These are phyloP conservation scores for Chondrus crispus DNA, from an alignment of 23 red algal genomes.

Conservation along the genomic window DNA sequence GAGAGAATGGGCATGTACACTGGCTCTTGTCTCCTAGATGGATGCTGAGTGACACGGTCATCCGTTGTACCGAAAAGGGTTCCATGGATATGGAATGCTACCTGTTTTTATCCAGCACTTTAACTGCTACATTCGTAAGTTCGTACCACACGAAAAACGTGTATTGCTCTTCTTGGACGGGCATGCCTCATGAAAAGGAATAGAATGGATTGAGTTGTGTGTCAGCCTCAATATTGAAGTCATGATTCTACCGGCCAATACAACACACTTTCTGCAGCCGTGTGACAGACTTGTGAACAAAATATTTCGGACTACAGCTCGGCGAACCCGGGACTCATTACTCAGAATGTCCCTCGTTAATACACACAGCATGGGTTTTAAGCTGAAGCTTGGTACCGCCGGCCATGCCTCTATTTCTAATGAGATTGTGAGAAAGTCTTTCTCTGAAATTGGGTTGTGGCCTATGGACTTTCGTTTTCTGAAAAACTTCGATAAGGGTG, in stretches of 20 bases:
- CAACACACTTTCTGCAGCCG: conserved; percentile 1
- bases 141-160: not conserved
- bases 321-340: no score
- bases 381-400: no score
- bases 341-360: no score
- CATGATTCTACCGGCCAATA: not conserved
- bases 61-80: not conserved
- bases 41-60: not conserved
- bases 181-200: conserved; percentile 6
- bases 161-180: conserved; percentile 3
- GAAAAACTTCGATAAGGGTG: no score
- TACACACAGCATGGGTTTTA: no score
- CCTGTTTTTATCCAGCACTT: not conserved
- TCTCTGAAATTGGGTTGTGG: no score
- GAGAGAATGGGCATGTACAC: no score
- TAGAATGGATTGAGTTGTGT: conserved; percentile 31
- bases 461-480: no score
- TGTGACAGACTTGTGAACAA: conserved; percentile 29
- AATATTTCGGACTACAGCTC: no score
- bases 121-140: not conserved
- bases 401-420: no score
- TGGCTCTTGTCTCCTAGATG: not conserved
- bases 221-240: not conserved
- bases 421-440: no score
- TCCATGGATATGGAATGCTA: not conserved